Evolutionary conservation across 169 alveolate genomes (phyloP).

Genomic region (Plasmodium chabaudi): DNA sequence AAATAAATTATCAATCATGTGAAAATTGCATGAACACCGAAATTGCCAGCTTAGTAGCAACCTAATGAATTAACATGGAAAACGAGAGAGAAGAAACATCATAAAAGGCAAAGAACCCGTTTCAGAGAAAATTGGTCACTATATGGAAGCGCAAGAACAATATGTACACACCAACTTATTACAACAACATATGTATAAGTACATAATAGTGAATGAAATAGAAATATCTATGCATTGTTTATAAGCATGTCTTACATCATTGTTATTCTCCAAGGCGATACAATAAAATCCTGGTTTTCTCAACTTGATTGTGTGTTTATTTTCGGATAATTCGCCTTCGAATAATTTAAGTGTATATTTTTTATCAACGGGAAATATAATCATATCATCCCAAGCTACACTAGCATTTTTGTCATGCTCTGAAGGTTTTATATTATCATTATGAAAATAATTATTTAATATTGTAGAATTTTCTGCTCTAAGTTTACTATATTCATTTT

Average conservation of each 20-base stretch:
- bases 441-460: conserved; percentile 48
- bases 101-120: background rate
- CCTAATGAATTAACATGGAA: background rate
- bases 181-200: background rate
- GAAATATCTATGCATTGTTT: background rate
- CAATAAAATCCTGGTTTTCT: conserved; percentile 58
- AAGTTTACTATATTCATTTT: conserved; percentile 58
- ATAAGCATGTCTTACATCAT: conserved; percentile 4
- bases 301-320: conserved; percentile 35
- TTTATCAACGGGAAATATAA: conserved; percentile 38
- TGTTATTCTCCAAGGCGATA: conserved; percentile 63
- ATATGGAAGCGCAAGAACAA: too few relatives aligned
- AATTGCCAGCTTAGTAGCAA: background rate
- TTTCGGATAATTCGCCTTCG: conserved; percentile 38
- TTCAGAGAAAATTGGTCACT: background rate
- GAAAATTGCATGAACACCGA: background rate
- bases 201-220: background rate
- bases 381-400: conserved; percentile 5
- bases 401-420: background rate
- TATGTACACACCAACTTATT: too few relatives aligned
- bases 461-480: conserved; percentile 68
- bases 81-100: background rate
- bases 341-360: conserved; percentile 21
- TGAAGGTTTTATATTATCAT: conserved; percentile 2
- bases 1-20: too few relatives aligned